Evolutionary conservation across 139 green algal species (phyloP).

Genomic region (Eudorina sp.): DNA sequence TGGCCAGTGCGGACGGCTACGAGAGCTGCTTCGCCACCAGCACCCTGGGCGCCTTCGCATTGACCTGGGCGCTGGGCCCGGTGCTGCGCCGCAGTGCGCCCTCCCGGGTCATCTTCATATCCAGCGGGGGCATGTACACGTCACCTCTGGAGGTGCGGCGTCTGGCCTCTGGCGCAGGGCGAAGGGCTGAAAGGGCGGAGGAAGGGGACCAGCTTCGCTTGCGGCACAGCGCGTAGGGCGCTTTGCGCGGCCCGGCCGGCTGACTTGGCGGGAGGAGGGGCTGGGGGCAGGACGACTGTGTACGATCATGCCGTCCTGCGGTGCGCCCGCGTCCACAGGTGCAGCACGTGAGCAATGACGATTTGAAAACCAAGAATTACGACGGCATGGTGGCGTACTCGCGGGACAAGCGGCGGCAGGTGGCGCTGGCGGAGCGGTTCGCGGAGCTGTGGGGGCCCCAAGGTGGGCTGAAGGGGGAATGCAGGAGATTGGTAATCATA

Average conservation of each 20-base stretch:
- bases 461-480: conserved; percentile 24
- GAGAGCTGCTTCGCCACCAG: conserved; percentile 82
- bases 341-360: conserved; percentile 63
- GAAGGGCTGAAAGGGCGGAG: no score
- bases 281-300: no score
- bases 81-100: conserved; percentile 54
- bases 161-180: no score
- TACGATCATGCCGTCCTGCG: no score
- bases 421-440: conserved; percentile 67
- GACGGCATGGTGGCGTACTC: conserved; percentile 69
- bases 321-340: conserved; percentile 53
- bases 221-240: no score
- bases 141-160: conserved; percentile 1
- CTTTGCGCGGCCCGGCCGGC: no score
- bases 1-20: conserved; percentile 64
- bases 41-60: conserved; percentile 69
- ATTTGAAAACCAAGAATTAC: conserved; percentile 46
- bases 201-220: no score
- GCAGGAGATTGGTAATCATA: no score
- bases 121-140: conserved; percentile 73
- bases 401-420: conserved; percentile 77
- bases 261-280: no score
- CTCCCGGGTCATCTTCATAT: conserved; percentile 73
- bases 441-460: conserved; percentile 51
- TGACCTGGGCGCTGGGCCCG: conserved; percentile 71